Evolutionary conservation across 1,139 yeast genomes (phyloP).

Genomic region (Debaryomycetaceae sp.): DNA sequence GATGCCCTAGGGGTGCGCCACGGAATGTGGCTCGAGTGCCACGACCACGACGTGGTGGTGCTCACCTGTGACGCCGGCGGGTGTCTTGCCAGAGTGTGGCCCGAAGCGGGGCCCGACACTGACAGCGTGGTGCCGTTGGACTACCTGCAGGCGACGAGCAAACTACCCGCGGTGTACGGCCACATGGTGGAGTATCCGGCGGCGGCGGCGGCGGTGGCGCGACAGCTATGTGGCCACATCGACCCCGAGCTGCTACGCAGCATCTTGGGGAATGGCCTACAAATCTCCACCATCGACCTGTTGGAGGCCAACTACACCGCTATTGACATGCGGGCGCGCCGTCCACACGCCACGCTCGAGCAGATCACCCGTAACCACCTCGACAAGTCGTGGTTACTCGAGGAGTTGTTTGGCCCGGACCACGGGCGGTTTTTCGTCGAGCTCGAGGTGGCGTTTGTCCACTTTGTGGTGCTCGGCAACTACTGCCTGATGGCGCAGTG

Average conservation of each 20-base stretch:
- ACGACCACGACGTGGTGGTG: conserved; percentile 17
- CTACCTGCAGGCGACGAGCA: conserved; percentile 12
- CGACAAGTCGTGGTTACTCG: conserved; percentile 28
- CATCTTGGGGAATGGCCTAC: too few relatives aligned
- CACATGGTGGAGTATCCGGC: conserved; percentile 21
- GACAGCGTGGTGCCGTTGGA: conserved; percentile 11
- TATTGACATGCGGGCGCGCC: conserved; percentile 16
- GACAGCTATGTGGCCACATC: too few relatives aligned
- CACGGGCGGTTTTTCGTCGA: conserved; percentile 21
- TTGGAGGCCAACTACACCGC: conserved; percentile 24
- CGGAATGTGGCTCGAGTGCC: conserved; percentile 25
- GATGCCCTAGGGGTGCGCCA: conserved; percentile 16
- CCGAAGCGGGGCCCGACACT: background rate
- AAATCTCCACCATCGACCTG: too few relatives aligned
- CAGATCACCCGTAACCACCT: conserved; percentile 18
- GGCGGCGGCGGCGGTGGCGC: too few relatives aligned
- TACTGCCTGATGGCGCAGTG: conserved; percentile 30
- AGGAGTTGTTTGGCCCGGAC: conserved; percentile 18
- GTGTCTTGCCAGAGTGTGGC: conserved; percentile 2
- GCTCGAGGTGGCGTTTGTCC: conserved; percentile 21
- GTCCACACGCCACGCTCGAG: conserved; percentile 8
- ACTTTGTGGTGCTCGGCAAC: conserved; percentile 25
- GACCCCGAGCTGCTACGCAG: too few relatives aligned
- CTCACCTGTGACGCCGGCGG: conserved; percentile 10
- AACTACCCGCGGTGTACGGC: conserved; percentile 19